phyloP scores from a whole-genome alignment of 2,329 filamentous ascomycete genomes.

The Botrytis sinoallii region DNA sequence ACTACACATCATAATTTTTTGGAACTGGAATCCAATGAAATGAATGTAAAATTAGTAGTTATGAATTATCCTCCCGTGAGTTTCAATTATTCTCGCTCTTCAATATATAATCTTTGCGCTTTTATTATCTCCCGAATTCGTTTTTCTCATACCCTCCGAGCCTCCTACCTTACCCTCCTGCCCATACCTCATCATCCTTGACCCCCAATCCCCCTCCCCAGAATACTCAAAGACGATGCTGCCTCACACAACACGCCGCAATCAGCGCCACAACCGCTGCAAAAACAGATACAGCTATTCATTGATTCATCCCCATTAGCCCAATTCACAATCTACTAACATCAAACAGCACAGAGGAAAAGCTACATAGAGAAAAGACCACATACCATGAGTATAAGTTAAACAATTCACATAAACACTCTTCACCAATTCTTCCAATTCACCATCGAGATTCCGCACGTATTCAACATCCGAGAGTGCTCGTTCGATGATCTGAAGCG shows the following conservation, averaged over 20 bases:
- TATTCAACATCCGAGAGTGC: slow-evolving; percentile 25
- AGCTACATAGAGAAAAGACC: not conserved
- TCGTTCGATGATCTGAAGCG: slow-evolving; percentile 23
- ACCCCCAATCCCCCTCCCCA: not conserved
- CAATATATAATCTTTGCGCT: not conserved
- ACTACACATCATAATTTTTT: accelerated
- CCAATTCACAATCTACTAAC: not conserved
- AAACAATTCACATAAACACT: slow-evolving; percentile 28
- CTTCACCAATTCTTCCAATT: slow-evolving; percentile 25
- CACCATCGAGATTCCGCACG: slow-evolving; percentile 21
- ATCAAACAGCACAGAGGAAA: not conserved
- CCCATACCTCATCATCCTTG: not conserved
- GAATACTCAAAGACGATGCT: not conserved
- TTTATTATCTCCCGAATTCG: not conserved
- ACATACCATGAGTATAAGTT: slow-evolving; percentile 28
- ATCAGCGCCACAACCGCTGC: not conserved
- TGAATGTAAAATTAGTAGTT: not conserved
- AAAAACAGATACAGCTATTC: not conserved
- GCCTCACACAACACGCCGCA: slow-evolving; percentile 1
- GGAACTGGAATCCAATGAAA: not conserved
- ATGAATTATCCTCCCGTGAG: not conserved
- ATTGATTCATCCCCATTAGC: not conserved
- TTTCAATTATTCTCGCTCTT: not conserved
- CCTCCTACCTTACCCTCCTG: too few species aligned
- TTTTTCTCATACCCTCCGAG: too few species aligned